Base-by-base conservation (phyloP, 768 basidiomycete genomes). In the Rhizopogon vinicolor region DNA sequence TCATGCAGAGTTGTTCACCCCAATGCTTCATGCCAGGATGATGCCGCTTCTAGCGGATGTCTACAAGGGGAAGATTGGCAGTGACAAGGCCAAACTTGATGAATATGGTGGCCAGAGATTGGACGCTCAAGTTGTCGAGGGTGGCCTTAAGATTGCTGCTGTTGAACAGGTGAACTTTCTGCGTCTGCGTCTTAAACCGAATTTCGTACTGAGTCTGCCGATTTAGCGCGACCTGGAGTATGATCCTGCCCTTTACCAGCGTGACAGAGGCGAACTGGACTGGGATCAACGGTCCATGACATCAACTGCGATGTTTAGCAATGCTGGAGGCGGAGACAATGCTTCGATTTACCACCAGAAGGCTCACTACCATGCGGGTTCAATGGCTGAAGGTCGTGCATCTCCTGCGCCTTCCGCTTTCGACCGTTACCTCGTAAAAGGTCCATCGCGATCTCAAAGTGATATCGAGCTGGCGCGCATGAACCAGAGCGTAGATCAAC, bases 21-120 rank as follows among this genome's bases (percentile, higher is more conserved):
- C 89, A 0, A 89, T 91, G 89, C 68, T 93, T 50, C 91, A 92
- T 62, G 84, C 87, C 58, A 86, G 85, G 69, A 89, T 92, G 88
- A 86, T 90, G 81, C 86, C 81, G 7, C 73, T 93, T 22, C 75
- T 93, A 19, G 71, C 75, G 37, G 81, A 92, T 57, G 88, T 93
- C 28, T 93, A 91, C 65, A 72, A 78, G 41, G 91, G 91, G 61
- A 87, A 84, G 68, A 78, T 91, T 52, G 80, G 74, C 8, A 78
- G 67, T 39, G 81, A 85, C 51, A 76, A 84, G 57, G 75, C 87
- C n/a, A 84, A 80, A 60, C 60, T 93, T 67, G 76, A 81, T 42
- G 91, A 92, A 66, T 89, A 89, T 64, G 89, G 87, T 22, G 90
- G 90, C 9, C 83, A 85, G 69, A 83, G 79, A 65, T 77, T 89